These are phyloP conservation scores for Monilinia aucupariae DNA, from an alignment of 2,329 filamentous ascomycete species.

Conservation along the genomic window DNA sequence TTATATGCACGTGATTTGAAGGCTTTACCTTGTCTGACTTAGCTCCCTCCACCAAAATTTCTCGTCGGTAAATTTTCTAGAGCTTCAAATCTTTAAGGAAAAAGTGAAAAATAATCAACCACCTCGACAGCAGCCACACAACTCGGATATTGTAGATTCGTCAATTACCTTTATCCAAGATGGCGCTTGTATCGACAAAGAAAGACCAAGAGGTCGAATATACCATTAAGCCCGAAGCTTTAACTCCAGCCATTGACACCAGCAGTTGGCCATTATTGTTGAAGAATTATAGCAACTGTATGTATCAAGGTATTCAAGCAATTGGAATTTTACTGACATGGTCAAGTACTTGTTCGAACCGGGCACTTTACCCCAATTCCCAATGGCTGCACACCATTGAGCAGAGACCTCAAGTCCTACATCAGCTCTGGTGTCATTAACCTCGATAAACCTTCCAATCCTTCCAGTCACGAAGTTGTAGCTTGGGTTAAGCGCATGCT, in stretches of 20 bases:
- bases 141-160: constrained; percentile 14
- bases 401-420: constrained; percentile 94
- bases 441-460: constrained; percentile 95
- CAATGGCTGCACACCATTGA: constrained; percentile 82
- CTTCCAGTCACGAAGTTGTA: constrained; percentile 96
- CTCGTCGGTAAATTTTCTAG: constrained; percentile 18
- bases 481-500: constrained; percentile 99
- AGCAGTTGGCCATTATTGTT: constrained; percentile 89
- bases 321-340: constrained; percentile 25
- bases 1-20: not conserved
- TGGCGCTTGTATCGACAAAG: constrained; percentile 45
- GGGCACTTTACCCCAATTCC: constrained; percentile 97
- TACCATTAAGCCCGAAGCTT: constrained; percentile 86
- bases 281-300: constrained; percentile 93
- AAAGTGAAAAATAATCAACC: constrained; percentile 11
- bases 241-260: constrained; percentile 72
- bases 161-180: constrained; percentile 29
- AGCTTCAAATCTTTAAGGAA: constrained; percentile 18
- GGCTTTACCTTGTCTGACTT: constrained; percentile 8
- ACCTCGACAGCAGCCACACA: constrained; percentile 10
- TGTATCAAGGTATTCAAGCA: constrained; percentile 37
- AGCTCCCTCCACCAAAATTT: constrained; percentile 18
- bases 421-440: constrained; percentile 98
- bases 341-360: constrained; percentile 78
- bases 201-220: constrained; percentile 59